Percentiles rank a stretch among this genome's conserved stretches.
phyloP scores from a whole-genome alignment of 2,329 filamentous ascomycete genomes.

The Colletotrichum noveboracense region DNA sequence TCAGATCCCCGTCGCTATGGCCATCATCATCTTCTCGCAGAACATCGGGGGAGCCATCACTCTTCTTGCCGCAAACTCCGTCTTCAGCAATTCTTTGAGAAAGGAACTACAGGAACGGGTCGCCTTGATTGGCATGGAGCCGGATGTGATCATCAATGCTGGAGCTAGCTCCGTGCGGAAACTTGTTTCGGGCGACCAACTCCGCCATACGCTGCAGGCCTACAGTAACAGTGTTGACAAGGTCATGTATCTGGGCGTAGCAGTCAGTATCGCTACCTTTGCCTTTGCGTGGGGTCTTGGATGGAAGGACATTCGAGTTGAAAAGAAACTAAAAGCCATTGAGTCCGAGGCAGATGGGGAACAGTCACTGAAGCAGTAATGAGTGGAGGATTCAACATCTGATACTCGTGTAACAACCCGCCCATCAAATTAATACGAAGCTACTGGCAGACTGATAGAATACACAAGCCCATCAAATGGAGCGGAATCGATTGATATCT shows the following conservation, averaged over 20 bases:
- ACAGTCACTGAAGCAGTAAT: background rate
- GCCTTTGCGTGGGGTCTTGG: conserved; percentile 47
- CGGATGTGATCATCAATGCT: conserved; percentile 37
- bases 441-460: background rate
- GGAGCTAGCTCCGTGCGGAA: conserved; percentile 44
- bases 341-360: background rate
- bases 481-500: background rate
- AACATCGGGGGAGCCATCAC: conserved; percentile 22
- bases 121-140: background rate
- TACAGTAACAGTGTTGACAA: conserved; percentile 41
- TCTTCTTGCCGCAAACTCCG: conserved; percentile 22
- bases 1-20: conserved; percentile 11
- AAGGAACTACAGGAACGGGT: conserved; percentile 27
- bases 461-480: fast-evolving
- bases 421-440: background rate
- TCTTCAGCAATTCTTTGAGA: conserved; percentile 35
- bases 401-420: fast-evolving
- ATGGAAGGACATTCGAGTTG: conserved; percentile 48
- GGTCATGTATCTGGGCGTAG: conserved; percentile 34
- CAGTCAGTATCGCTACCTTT: conserved; percentile 33
- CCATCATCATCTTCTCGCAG: conserved; percentile 11
- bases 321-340: conserved; percentile 5
- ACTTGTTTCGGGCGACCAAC: conserved; percentile 31
- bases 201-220: conserved; percentile 40
- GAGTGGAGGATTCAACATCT: fast-evolving